phyloP scores from a whole-genome alignment of 768 basidiomycete genomes.

The Brasilioporus rufonigricans region DNA sequence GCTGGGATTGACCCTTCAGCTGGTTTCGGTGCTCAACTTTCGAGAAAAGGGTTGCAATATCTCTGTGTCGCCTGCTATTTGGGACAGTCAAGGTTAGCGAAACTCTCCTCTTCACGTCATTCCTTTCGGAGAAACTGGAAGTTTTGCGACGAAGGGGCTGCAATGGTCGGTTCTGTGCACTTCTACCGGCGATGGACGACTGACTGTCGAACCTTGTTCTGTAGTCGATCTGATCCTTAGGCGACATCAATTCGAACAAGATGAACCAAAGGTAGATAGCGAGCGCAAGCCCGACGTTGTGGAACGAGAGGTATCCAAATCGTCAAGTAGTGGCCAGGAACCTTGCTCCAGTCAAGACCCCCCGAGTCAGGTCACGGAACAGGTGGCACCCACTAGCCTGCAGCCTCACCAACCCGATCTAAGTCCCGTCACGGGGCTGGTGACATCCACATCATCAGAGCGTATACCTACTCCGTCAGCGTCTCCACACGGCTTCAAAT shows the following conservation, averaged over 20 bases:
- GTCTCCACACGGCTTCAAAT: no score
- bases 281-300: neutral
- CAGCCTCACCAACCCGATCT: no score
- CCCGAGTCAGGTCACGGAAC: neutral
- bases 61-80: constrained; percentile 1
- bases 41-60: neutral
- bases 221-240: neutral
- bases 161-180: neutral
- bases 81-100: neutral
- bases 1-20: neutral
- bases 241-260: neutral
- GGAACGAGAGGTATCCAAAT: neutral
- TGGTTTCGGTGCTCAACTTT: no score
- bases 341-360: neutral
- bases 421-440: no score
- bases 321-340: neutral
- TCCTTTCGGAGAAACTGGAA: neutral
- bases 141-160: neutral
- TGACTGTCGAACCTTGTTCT: neutral
- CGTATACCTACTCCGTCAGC: no score
- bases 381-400: neutral
- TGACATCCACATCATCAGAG: no score
- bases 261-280: no score
- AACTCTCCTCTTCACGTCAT: neutral
- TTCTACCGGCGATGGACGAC: neutral